Evolutionary conservation across 306 rosid genomes (phyloP), one percentile per base, ranked within the genome.

Genomic region (Citrullus mucosospermus): DNA sequence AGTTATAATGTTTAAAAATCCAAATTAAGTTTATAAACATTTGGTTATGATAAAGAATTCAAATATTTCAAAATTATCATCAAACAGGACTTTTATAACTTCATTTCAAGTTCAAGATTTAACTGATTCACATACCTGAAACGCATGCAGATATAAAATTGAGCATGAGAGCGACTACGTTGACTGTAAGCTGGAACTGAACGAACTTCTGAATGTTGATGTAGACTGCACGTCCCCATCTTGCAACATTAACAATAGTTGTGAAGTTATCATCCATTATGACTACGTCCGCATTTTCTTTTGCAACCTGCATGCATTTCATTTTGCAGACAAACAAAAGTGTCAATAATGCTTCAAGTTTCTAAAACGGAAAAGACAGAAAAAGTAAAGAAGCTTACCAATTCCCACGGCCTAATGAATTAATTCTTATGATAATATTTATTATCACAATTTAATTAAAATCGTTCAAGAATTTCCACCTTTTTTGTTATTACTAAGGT

Each of bases 141-240:
- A 83, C 82, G 61, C 97, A 95, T 38, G 97, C 97, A 2, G 97
- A 92, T 56, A 89, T 78, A 51, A 91, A 91, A 81, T 90, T 95
- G 84, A 92, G 93, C 85, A 91, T 81, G 66, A 92, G 92, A 74
- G 99, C 99, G 2, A 92, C 99, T 34, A 95, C 89, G 74, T 92
- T 95, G n/a, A 95, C 97, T 1, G 97, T 91, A 74, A 95, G 83
- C 87, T 95, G 99, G 84, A 95, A 92, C 84, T 95, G 97, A 41
- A 95, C 99, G 67, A 95, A 95, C 86, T 95, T 95, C 25, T 92
- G 99, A 78, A 92, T 91, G 77, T 95, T 95, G 76, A 92, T 80
- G 76, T 92, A 92, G n/a, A 95, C 96, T 10, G 97, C 83, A 78
- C 97, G 92, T 6, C 97, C 97, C 97, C 99, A 95, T 88, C 86